A percentile compares a stretch with the other conserved stretches of the same genome.
These are phyloP conservation scores for Trichoderma endophyticum DNA, from an alignment of 2,329 filamentous ascomycete genomes.

Conservation along the genomic window DNA sequence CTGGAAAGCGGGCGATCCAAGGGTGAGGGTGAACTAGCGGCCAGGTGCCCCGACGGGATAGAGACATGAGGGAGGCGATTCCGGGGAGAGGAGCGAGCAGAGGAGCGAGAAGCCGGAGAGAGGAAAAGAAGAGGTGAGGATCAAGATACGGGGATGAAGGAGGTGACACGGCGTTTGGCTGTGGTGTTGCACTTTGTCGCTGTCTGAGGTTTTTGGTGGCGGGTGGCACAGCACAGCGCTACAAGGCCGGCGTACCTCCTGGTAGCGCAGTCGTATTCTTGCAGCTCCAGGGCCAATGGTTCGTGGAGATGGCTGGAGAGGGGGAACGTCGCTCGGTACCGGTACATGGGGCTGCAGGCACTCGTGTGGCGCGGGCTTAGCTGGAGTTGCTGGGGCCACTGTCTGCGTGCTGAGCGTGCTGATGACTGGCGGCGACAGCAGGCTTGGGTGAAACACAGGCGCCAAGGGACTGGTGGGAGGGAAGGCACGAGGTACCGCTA, in stretches of 20 bases:
- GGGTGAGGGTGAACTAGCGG: constrained; percentile 11
- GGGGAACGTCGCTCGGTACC: neutral
- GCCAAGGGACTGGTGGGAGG: neutral
- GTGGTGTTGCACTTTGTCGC: constrained; percentile 17
- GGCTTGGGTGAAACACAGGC: neutral
- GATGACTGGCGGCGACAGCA: too few species aligned
- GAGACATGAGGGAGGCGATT: constrained; percentile 19
- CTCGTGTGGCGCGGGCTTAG: neutral
- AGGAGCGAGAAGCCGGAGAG: neutral
- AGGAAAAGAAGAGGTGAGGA: neutral
- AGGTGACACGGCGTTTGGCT: constrained; percentile 17
- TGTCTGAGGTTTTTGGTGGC: constrained; percentile 16
- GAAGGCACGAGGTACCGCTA: neutral
- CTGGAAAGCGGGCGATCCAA: constrained; percentile 13
- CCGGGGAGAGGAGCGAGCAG: neutral
- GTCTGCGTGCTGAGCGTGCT: too few species aligned
- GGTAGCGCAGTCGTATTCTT: neutral
- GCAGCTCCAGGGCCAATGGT: neutral
- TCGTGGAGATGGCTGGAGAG: neutral
- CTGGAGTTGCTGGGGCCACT: neutral
- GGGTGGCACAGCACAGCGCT: constrained; percentile 2
- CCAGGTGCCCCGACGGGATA: constrained; percentile 16
- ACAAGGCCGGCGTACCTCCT: neutral
- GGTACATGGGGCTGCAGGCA: neutral
- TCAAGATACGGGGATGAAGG: constrained; percentile 7